Conservation (phyloP, 352 stramenopile genomes). For the Globisporangium cederbergense region DNA sequence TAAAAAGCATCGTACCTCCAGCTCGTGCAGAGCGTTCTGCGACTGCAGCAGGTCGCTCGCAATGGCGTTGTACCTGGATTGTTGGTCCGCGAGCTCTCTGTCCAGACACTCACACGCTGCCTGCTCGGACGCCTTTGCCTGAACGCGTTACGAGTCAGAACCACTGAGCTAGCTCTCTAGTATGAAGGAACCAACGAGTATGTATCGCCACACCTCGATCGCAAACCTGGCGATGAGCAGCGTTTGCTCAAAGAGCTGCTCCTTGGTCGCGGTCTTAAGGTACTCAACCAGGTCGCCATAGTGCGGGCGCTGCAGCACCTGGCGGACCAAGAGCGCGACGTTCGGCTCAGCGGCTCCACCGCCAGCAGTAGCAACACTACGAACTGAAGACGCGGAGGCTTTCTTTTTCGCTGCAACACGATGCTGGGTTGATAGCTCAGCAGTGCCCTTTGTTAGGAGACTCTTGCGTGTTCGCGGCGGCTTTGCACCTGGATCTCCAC, state of each 20-base stretch:
- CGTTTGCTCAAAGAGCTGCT: slow-evolving; percentile 48
- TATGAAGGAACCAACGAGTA: not conserved
- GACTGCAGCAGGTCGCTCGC: slow-evolving; percentile 26
- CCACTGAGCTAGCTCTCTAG: not conserved
- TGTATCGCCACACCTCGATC: slow-evolving; percentile 28
- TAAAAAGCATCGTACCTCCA: slow-evolving; percentile 18
- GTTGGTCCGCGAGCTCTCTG: slow-evolving; percentile 20
- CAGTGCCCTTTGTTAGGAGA: not conserved
- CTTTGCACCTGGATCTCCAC: not conserved
- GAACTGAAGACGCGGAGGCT: not conserved
- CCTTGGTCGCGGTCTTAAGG: slow-evolving; percentile 33
- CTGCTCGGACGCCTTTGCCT: slow-evolving; percentile 24
- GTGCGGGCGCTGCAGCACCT: slow-evolving; percentile 47
- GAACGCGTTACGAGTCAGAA: not conserved
- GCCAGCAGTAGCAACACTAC: not conserved
- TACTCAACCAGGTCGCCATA: slow-evolving; percentile 38
- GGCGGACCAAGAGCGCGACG: slow-evolving; percentile 35
- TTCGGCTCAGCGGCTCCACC: slow-evolving; percentile 18
- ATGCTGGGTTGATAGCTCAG: not conserved
- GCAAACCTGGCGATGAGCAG: slow-evolving; percentile 38
- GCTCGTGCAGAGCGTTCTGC: slow-evolving; percentile 15
- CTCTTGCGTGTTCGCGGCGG: slow-evolving; percentile 10
- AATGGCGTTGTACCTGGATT: slow-evolving; percentile 23
- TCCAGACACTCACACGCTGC: slow-evolving; percentile 22
- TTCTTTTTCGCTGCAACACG: not conserved